Base-by-base conservation (phyloP, 352 stramenopile species). In the Pythium aphanidermatum region DNA sequence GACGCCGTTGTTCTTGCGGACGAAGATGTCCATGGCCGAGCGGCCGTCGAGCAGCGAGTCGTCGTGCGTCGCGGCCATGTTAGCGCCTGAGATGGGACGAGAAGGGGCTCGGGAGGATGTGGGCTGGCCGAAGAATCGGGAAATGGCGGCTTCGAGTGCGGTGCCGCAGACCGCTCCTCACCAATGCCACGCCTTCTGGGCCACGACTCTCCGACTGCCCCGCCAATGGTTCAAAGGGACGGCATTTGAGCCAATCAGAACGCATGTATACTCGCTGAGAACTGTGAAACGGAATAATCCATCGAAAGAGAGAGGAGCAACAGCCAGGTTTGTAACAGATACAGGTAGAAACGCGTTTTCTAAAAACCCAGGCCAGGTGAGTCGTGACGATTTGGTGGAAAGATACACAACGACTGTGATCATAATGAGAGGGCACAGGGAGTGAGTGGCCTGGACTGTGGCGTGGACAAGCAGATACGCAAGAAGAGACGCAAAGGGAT, bases 21-120 rank as follows among this genome's bases (percentile, higher is more conserved):
- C 78, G 45, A 94, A 94, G 61, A 94, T 86, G 60, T 91, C 78
- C 24, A 71, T 68, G 35, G 75, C 83, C 48, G 78, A 75, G 58
- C 74, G 75, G 41, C 83, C 83, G 60, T 94, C 83, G 28, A 80
- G 59, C 42, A 85, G 54, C 45, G 50, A 42, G 20, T 80, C 68
- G 24, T 63, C 56, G 46, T 85, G 68, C 43, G 76, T 69, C 29
- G 58, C 30, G 23, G 65, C 55, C 60, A 70, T 74, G 39, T 46
- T 60, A 21, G 31, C 29, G 30, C 51, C 46, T 20, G n/a, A 39
- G 8, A 24, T 6, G 9, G 12, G 21, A 24, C n/a, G 20, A 41
- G 46, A 40, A 26, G 36, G 35, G 33, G 44, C 26, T n/a, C n/a
- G n/a, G 34, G 45, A 11, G 23, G 34, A 46, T 16, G 37, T 25